phyloP scores from a whole-genome alignment of 2,329 filamentous ascomycete species.

The Alternaria viburni region DNA sequence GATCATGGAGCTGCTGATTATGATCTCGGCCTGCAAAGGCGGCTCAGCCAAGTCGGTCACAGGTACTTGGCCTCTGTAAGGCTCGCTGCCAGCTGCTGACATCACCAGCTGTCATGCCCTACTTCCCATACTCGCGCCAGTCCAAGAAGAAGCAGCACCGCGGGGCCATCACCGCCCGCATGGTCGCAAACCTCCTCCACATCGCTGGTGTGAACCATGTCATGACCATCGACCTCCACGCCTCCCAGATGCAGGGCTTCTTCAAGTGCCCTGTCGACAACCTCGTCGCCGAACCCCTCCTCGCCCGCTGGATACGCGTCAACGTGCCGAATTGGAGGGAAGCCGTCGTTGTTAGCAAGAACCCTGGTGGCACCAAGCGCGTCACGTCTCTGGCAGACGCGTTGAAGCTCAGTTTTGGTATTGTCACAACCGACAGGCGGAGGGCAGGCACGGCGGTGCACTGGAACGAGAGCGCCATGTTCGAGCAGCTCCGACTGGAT shows the following conservation, averaged over 20 bases:
- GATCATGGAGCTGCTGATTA: conserved; percentile 98
- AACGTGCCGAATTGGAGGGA: conserved; percentile 89
- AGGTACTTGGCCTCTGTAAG: conserved; percentile 62
- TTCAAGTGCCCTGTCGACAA: conserved; percentile 98
- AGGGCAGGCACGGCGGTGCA: conserved; percentile 58
- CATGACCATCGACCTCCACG: conserved; percentile 94
- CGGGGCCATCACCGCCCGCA: conserved; percentile 93
- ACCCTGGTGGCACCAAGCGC: conserved; percentile 94
- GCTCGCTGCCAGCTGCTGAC: conserved; percentile 19
- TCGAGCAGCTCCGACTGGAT: conserved; percentile 55
- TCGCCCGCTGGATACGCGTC: conserved; percentile 92
- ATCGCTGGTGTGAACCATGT: conserved; percentile 97
- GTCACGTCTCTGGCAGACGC: conserved; percentile 96
- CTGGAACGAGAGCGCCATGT: conserved; percentile 79
- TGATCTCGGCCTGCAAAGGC: conserved; percentile 98
- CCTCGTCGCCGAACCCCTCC: conserved; percentile 91
- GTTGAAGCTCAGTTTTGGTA: conserved; percentile 95
- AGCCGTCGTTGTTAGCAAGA: conserved; percentile 97
- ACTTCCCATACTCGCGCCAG: conserved; percentile 99
- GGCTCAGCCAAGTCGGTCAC: conserved; percentile 97
- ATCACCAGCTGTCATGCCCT: conserved; percentile 77
- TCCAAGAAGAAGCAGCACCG: conserved; percentile 99
- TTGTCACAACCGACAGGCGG: conserved; percentile 80
- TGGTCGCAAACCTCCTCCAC: conserved; percentile 92
- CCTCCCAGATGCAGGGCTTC: conserved; percentile 97